phyloP scores from a whole-genome alignment of 345 rosid genomes.

The Gossypium longicalyx region DNA sequence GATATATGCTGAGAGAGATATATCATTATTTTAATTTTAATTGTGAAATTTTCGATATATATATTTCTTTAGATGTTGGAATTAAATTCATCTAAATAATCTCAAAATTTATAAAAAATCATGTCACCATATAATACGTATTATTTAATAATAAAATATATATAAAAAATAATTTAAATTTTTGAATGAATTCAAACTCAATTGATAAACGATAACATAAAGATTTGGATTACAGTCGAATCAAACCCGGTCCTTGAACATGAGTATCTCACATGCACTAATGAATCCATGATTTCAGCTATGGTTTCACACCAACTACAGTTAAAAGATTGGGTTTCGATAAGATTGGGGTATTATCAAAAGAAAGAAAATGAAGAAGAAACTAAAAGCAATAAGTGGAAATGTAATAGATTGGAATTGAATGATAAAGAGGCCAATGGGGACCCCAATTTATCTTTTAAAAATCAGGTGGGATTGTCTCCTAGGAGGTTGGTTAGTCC shows the following conservation, averaged over 20 bases:
- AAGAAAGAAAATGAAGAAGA: neutral
- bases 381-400: constrained; percentile 10
- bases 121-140: too few species aligned
- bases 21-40: too few species aligned
- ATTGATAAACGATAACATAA: too few species aligned
- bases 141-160: neutral
- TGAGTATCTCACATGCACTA: neutral
- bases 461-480: constrained; percentile 41
- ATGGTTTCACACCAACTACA: constrained; percentile 24
- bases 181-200: too few species aligned
- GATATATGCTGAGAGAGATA: too few species aligned
- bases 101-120: too few species aligned
- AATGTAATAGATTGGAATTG: neutral
- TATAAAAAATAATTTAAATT: neutral
- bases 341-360: constrained; percentile 22
- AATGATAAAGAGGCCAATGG: constrained; percentile 1
- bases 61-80: too few species aligned
- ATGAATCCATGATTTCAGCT: constrained; percentile 3
- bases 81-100: too few species aligned
- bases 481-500: constrained; percentile 38
- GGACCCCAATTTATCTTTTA: constrained; percentile 25
- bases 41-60: too few species aligned
- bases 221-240: neutral
- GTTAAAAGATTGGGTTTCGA: constrained; percentile 32
- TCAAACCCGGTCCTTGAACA: neutral